Percentiles rank a stretch among this genome's conserved stretches.
phyloP scores from a whole-genome alignment of 768 basidiomycete genomes.

The Gloeostereum incarnatum region DNA sequence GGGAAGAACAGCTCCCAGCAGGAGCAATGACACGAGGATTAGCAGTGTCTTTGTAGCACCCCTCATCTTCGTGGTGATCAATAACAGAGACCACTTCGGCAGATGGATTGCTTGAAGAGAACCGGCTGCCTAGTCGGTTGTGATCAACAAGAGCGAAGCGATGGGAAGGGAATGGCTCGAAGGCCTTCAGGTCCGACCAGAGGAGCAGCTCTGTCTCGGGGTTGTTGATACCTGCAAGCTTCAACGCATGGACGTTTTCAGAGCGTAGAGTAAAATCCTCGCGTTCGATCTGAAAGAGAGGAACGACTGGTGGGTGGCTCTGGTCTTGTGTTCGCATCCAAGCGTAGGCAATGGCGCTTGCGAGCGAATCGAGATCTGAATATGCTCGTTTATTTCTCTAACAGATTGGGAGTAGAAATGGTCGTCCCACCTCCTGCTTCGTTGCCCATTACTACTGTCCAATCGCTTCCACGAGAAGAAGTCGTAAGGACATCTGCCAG shows the following conservation, averaged over 20 bases:
- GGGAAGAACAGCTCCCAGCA: constrained; percentile 77
- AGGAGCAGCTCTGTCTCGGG: constrained; percentile 52
- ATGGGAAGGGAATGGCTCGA: constrained; percentile 38
- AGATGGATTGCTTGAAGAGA: constrained; percentile 25
- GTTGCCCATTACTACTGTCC: constrained; percentile 91
- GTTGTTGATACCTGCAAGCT: constrained; percentile 42
- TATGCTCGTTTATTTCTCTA: not conserved
- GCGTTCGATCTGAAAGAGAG: constrained; percentile 63
- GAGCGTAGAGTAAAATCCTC: constrained; percentile 71
- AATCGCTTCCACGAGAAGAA: constrained; percentile 47
- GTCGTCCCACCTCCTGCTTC: constrained; percentile 79
- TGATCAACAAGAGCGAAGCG: constrained; percentile 86
- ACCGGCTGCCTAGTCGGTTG: constrained; percentile 52
- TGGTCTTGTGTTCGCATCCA: too few relatives aligned
- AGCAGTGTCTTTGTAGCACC: constrained; percentile 45
- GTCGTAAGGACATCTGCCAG: constrained; percentile 41
- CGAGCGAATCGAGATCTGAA: constrained; percentile 84
- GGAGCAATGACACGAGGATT: constrained; percentile 61
- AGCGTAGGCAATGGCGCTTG: constrained; percentile 78
- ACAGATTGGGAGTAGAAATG: not conserved
- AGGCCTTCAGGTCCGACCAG: constrained; percentile 50
- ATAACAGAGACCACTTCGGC: constrained; percentile 66
- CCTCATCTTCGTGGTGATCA: constrained; percentile 92
- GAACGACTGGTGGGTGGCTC: constrained; percentile 48
- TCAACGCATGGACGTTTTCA: constrained; percentile 78